Evolutionary conservation across 768 basidiomycete genomes (phyloP), one percentile per base, ranked within the genome.

Genomic region (Panus rudis): DNA sequence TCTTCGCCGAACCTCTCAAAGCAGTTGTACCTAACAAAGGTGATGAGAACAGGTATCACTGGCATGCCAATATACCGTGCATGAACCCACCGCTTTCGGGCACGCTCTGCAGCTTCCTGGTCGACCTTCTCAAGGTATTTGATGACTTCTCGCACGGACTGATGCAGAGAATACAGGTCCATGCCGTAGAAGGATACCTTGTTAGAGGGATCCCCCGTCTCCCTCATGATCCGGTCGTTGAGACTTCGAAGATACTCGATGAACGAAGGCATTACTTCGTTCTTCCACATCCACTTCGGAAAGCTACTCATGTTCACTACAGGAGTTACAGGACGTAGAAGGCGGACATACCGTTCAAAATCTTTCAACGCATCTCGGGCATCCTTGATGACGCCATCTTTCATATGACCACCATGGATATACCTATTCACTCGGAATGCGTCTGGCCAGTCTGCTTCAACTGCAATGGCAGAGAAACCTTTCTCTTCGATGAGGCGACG

Each of bases 381-480:
- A 27, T 41, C 22, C 24, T 50, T 44, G 35, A 58, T 42, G 33
- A 26, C 32, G 35, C 47, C 39, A 24, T 34, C 40, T 38, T 31
- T 37, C 33, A 51, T 43, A 22, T 32, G 27, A 14, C 46, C 47
- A 33, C 42, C 51, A 28, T 58, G 52, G 24, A 54, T 50, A 45
- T 50, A 53, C 51, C 52, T 50, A 47, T 61, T 55, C 42, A 59
- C 53, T n/a, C 49, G 50, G 41, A 54, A 51, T 8, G 58, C 59
- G 46, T 63, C 61, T n/a, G 61, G 59, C 58, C 58, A 62, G 48
- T 61, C 59, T 27, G 59, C 59, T 44, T 61, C 59, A 13, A 56
- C 48, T 14, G 58, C 56, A 8, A 58, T 49, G 14, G 54, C 52
- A 11, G 52, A 56, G 47, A 61, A 63, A 31, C 55, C 56, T 42